These are phyloP conservation scores for Coniochaeta sp. DNA, from an alignment of 2,329 filamentous ascomycete genomes.

Conservation along the genomic window DNA sequence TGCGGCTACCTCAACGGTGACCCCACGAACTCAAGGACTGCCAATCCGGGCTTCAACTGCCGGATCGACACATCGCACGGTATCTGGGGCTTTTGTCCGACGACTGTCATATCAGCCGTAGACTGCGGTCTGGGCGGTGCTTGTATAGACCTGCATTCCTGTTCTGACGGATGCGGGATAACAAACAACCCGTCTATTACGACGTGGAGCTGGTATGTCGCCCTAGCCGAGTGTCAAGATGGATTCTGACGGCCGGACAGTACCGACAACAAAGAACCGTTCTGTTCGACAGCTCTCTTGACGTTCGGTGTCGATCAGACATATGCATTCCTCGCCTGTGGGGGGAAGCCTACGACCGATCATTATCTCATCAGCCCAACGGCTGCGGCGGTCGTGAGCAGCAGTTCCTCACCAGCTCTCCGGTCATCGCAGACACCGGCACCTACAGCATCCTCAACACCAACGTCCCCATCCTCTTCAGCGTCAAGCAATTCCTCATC, in stretches of 20 bases:
- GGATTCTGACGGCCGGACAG: background rate
- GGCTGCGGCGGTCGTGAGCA: background rate
- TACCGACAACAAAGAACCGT: constrained; percentile 6
- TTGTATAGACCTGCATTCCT: constrained; percentile 25
- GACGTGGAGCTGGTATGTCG: constrained; percentile 27
- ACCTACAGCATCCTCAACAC: background rate
- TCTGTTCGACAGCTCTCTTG: constrained; percentile 26
- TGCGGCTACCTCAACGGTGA: constrained; percentile 28
- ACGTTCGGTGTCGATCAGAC: constrained; percentile 23
- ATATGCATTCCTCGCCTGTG: constrained; percentile 29
- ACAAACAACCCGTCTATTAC: constrained; percentile 15
- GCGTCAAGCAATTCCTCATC: no score
- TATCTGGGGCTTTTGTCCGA: constrained; percentile 32
- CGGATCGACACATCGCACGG: constrained; percentile 25
- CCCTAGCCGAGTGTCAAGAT: background rate
- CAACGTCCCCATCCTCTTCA: background rate
- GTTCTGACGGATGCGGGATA: constrained; percentile 23
- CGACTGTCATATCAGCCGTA: constrained; percentile 23
- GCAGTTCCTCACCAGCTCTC: background rate
- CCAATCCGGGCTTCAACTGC: constrained; percentile 25
- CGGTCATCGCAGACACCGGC: background rate
- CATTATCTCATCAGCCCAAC: constrained; percentile 2
- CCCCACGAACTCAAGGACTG: constrained; percentile 18
- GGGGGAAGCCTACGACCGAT: constrained; percentile 4
- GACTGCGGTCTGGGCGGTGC: constrained; percentile 30